Base-by-base conservation (phyloP, 1,284 basidiomycete species). In the Sporisorium reilianum region DNA sequence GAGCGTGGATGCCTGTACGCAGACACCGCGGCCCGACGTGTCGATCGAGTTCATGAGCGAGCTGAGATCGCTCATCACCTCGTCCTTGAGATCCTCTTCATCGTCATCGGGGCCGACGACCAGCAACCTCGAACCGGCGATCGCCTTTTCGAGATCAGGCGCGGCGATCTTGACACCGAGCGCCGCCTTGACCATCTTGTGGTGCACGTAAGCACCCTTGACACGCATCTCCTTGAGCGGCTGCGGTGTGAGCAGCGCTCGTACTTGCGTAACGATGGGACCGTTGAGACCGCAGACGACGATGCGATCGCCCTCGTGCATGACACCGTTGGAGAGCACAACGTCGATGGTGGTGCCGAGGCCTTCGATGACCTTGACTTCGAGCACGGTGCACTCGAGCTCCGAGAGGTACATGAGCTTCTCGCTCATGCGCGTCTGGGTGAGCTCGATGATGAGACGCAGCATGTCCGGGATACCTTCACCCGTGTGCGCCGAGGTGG, bases 401-500 rank as follows among this genome's bases (percentile, higher is more conserved):
- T 98, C 95, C 30, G 95, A 94, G 63, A 99, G 89, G 87, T 98
- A 99, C 97, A 99, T 99, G 76, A 99, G 88, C 54, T 91, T 89
- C 84, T 96, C 93, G 84, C 92, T 95, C 96, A 99, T 98, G 68
- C 97, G 90, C 86, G 96, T 93, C 85, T 99, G 97, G 9, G 97
- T 99, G 61, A 99, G 89, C 85, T 97, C 95, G 86, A 98, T 90
- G 83, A 99, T 91, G 36, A 99, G 89, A 91, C 95, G 94, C 85
- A 99, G 95, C 93, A 99, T 95, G 87, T 99, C 97, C n/a, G 97
- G 97, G 25, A 99, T 90, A 87, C 97, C 97, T 87, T 99, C 97
- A 70, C 97, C 97, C 0, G 96, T 97, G 85, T 96, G 90, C 30
- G 97, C 97, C 60, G 96, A 98, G 7, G 97, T 99, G 34, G 97